Base-by-base conservation (phyloP, 2,329 filamentous ascomycete genomes). In the Colletotrichum orbiculare region DNA sequence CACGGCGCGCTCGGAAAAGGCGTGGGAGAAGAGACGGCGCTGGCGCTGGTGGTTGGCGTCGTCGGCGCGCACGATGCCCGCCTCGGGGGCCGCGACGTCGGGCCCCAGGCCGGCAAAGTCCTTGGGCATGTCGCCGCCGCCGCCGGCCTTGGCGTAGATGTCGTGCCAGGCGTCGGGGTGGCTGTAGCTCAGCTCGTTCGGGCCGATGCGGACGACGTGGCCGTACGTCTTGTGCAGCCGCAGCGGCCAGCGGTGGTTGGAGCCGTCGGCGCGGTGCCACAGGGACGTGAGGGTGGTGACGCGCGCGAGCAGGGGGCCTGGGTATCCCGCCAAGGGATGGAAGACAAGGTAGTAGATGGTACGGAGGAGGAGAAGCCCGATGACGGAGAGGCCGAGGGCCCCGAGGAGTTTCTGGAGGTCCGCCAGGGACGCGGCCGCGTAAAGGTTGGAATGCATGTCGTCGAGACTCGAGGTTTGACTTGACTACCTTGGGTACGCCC, bases 1-100 rank as follows among this genome's bases (percentile, higher is more conserved):
- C 71, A 79, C 68, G 56, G 73, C 59, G 60, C 69, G 62, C 12
- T 73, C 68, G 13, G 69, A 68, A 67, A 78, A 78, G 37, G 71
- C 75, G 38, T 72, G 74, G 0, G 64, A 69, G 35, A 78, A 67
- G 43, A 66, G 45, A 17, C 66, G 68, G 6, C 74, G 67, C 35
- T 65, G 62, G n/a, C 62, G 52, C 15, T 61, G 57, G 45, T 65
- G 62, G 25, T 53, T 25, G 34, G 45, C 34, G 15, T 65, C 62
- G 25, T 61, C 62, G 25, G 62, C 62, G 13, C 62, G 57, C 7
- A 68, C 55, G 33, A 66, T 68, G 12, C 64, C 64, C 25, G 49
- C 66, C 38, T 34, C 73, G 63, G 50, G 72, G 70, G 55, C 74
- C 64, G 56, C 73, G 69, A 65, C 75, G 74, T 35, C 74, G 64